Evolutionary conservation across 345 rosid species (phyloP).

Genomic region (Eucalyptus regnans): DNA sequence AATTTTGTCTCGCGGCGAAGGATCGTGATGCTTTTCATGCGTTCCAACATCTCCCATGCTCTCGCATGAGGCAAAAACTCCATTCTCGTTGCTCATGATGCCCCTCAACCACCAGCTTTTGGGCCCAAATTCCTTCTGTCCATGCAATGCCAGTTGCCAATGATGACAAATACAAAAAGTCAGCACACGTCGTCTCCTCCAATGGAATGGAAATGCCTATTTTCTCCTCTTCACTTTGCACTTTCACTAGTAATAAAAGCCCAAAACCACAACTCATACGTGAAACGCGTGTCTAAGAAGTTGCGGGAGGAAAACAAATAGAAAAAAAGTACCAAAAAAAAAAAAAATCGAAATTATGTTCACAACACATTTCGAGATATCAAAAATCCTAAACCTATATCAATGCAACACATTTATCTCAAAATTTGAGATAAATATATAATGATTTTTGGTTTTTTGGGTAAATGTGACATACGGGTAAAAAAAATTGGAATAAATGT

Average conservation of each 20-base stretch:
- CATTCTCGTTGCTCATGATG: background rate
- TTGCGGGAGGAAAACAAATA: too few relatives aligned
- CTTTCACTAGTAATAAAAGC: background rate
- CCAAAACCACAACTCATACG: background rate
- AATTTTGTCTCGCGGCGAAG: background rate
- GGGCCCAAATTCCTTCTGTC: background rate
- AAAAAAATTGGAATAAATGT: fast-evolving
- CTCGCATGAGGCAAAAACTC: background rate
- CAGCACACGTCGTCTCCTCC: background rate
- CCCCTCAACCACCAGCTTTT: background rate
- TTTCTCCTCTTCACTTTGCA: background rate
- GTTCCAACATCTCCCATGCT: background rate
- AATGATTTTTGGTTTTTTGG: fast-evolving
- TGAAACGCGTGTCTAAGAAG: background rate
- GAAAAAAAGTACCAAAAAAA: too few relatives aligned
- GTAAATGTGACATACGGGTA: fast-evolving
- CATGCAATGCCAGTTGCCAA: background rate
- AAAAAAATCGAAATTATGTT: too few relatives aligned
- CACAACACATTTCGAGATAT: too few relatives aligned
- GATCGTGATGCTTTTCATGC: background rate
- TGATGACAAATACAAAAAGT: background rate
- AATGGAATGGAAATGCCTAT: background rate
- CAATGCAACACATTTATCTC: fast-evolving
- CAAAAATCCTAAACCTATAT: too few relatives aligned
- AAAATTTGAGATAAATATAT: too few relatives aligned